A percentile compares a stretch with the other conserved stretches of the same genome.
phyloP scores from a whole-genome alignment of 2,329 filamentous ascomycete genomes.

The Colletotrichum melonis region DNA sequence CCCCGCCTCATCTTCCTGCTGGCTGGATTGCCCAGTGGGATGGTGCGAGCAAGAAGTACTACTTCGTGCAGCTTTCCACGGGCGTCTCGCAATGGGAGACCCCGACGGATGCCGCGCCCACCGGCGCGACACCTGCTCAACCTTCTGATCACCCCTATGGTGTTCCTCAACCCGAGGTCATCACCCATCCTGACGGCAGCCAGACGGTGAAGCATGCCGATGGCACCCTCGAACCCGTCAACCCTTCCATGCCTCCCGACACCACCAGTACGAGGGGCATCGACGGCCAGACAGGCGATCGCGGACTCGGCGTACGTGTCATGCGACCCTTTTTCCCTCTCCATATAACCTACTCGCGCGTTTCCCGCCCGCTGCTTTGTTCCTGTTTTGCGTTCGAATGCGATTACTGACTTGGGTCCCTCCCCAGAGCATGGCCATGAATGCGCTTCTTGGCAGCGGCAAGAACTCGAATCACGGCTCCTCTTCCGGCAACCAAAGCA shows the following conservation, averaged over 20 bases:
- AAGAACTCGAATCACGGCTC: conserved; percentile 53
- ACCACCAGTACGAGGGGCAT: conserved; percentile 60
- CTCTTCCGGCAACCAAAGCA: conserved; percentile 43
- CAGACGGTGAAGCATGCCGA: conserved; percentile 71
- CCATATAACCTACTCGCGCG: neutral
- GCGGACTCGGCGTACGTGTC: conserved; percentile 72
- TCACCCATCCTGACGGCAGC: conserved; percentile 71
- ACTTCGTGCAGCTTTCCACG: conserved; percentile 78
- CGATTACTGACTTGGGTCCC: conserved; percentile 25
- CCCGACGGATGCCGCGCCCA: conserved; percentile 72
- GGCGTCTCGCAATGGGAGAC: conserved; percentile 81
- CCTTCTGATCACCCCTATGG: conserved; percentile 73
- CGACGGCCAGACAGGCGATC: conserved; percentile 66
- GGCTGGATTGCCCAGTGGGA: conserved; percentile 81
- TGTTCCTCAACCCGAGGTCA: conserved; percentile 65
- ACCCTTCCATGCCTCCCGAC: conserved; percentile 60
- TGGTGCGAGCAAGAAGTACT: conserved; percentile 72
- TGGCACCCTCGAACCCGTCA: conserved; percentile 69
- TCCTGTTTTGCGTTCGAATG: neutral
- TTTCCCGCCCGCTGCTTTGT: neutral
- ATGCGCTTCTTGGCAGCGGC: conserved; percentile 61
- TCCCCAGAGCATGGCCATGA: conserved; percentile 68
- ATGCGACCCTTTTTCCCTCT: neutral
- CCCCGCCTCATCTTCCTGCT: conserved; percentile 69
- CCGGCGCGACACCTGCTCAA: conserved; percentile 67